phyloP scores from a whole-genome alignment of 2,329 filamentous ascomycete species.

The Ceratocystis destructans region DNA sequence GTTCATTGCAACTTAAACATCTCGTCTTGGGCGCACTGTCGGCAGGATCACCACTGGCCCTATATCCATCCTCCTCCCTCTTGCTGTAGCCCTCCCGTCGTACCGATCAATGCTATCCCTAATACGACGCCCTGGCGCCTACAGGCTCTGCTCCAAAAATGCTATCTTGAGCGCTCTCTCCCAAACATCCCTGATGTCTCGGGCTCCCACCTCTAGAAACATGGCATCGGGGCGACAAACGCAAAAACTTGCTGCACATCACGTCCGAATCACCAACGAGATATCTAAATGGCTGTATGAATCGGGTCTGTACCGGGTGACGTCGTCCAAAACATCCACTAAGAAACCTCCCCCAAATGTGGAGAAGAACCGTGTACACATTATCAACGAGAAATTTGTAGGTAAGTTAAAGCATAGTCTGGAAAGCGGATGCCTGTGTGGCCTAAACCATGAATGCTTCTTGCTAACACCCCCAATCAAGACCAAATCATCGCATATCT shows the following conservation, averaged over 20 bases:
- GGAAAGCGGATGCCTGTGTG: background rate
- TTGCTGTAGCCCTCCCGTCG: background rate
- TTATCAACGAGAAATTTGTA: constrained; percentile 39
- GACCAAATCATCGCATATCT: constrained; percentile 60
- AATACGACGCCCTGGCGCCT: constrained; percentile 7
- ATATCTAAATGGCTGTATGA: constrained; percentile 8
- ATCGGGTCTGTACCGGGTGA: constrained; percentile 14
- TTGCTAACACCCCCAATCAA: constrained; percentile 22
- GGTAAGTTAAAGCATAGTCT: constrained; percentile 25
- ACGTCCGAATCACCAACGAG: background rate
- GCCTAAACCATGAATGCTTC: background rate
- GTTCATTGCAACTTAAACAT: too few species aligned
- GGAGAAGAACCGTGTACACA: constrained; percentile 33
- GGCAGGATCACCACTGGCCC: too few species aligned
- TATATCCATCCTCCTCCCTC: background rate
- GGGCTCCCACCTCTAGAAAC: background rate
- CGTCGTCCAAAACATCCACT: background rate
- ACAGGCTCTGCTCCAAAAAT: background rate
- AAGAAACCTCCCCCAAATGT: constrained; percentile 1
- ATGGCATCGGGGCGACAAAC: background rate
- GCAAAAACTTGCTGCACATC: background rate
- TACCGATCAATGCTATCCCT: background rate
- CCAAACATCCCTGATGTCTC: too few species aligned
- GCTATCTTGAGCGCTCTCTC: background rate
- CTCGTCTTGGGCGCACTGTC: too few species aligned